Base-by-base conservation (phyloP, 2,329 filamentous ascomycete genomes). In the Botrytis tulipae region DNA sequence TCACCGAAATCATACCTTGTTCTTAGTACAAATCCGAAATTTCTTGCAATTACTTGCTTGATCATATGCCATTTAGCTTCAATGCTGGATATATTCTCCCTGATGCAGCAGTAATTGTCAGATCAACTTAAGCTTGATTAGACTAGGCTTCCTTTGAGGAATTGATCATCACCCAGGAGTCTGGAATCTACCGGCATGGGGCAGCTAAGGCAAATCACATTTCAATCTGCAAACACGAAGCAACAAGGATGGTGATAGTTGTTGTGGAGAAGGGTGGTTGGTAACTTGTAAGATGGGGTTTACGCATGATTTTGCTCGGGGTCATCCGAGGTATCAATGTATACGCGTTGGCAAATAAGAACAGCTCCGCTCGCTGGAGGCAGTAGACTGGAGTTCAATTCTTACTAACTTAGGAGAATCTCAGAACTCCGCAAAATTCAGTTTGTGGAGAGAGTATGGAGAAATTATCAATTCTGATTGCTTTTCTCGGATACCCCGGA, bases 221-320 rank as follows among this genome's bases (percentile, higher is more conserved):
- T 46, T 44, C 32, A 22, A 35, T 14, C 25, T 54, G 8, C 32
- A 67, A 37, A 54, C 12, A 62, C 22, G 6, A 61, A 40, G n/a
- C 7, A n/a, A 51, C 60, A 54, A 65, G 60, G 46, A 57, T 42
- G n/a, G 4, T 42, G 20, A 18, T 65, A 25, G 37, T 25, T 42
- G n/a, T 6, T 57, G 60, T 44, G 46, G 70, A 66, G 60, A 44
- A 71, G n/a, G 61, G n/a, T 61, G 60, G 70, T 71, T 71, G 70
- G 59, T 71, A 7, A 35, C 35, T 35, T 35, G 35, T 35, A 37
- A 67, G 65, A 54, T 40, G 46, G 25, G 65, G 22, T 51, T 48
- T 66, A 14, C 35, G 25, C 25, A 37, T 48, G 42, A 37, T 66
- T 51, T 66, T 32, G 29, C 46, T 67, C 32, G 63, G 44, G 62